Evolutionary conservation across 306 rosid genomes (phyloP).

Genomic region (Fragaria iinumae): DNA sequence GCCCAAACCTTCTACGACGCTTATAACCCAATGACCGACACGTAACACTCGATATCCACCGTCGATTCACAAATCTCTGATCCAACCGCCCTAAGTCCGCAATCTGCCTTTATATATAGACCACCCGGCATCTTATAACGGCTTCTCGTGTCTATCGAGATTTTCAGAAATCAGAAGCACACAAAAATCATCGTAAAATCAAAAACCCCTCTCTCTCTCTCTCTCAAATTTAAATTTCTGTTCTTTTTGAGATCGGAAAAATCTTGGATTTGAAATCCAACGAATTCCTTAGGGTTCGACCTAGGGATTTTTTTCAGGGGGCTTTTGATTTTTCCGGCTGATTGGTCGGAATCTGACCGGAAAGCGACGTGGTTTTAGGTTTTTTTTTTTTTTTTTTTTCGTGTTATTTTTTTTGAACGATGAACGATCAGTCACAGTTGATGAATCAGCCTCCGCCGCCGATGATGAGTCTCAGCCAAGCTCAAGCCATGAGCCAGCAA

Average conservation of each 20-base stretch:
- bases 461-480: conserved; percentile 36
- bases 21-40: not conserved
- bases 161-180: not conserved
- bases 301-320: not conserved
- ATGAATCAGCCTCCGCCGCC: conserved; percentile 34
- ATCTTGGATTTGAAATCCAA: not conserved
- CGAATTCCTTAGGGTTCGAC: conserved; percentile 19
- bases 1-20: not conserved
- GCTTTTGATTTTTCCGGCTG: not conserved
- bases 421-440: conserved; percentile 53
- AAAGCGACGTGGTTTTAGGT: not conserved
- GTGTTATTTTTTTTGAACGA: conserved; percentile 18
- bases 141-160: conserved; percentile 3
- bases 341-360: not conserved
- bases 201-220: not conserved
- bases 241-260: conserved; percentile 11
- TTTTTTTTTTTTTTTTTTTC: not conserved
- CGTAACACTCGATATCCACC: conserved; percentile 8
- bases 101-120: conserved; percentile 5
- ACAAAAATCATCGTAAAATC: not conserved
- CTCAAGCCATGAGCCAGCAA: conserved; percentile 25
- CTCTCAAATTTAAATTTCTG: not conserved
- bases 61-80: not conserved
- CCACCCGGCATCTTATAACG: not conserved
- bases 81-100: conserved; percentile 18